These are phyloP conservation scores for Plasmodium yoelii DNA, from an alignment of 169 alveolate genomes.

Conservation along the genomic window DNA sequence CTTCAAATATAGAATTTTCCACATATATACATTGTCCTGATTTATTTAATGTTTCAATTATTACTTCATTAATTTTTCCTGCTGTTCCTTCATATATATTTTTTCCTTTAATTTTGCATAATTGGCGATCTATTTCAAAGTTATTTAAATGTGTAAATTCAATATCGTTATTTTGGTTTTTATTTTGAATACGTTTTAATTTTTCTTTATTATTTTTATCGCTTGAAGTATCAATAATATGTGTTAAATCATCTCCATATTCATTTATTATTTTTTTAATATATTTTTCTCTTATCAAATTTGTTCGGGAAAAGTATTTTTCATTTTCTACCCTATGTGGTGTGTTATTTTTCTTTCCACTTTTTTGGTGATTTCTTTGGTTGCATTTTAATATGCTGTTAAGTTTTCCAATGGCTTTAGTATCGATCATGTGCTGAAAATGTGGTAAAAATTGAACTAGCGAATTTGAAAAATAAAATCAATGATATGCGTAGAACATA, in stretches of 20 bases:
- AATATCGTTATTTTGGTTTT: conserved; percentile 23
- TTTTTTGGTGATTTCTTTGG: conserved; percentile 3
- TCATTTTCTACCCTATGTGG: conserved; percentile 2
- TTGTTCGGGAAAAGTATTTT: conserved; percentile 13
- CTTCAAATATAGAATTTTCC: conserved; percentile 48
- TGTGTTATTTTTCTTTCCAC: neutral
- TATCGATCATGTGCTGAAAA: neutral
- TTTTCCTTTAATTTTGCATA: conserved; percentile 65
- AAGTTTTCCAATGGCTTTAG: neutral
- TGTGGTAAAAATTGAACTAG: neutral
- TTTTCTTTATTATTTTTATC: conserved; percentile 3
- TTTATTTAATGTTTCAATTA: conserved; percentile 47
- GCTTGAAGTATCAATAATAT: neutral
- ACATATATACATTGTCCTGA: conserved; percentile 57
- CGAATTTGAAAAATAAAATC: neutral
- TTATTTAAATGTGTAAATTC: conserved; percentile 22
- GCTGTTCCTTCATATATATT: conserved; percentile 60
- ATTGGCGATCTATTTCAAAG: conserved; percentile 12
- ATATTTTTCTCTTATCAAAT: conserved; percentile 26
- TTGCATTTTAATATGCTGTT: conserved; percentile 22
- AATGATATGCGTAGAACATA: neutral
- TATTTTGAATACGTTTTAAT: neutral
- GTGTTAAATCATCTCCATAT: neutral
- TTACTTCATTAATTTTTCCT: conserved; percentile 32
- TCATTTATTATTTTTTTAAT: conserved; percentile 39